A percentile compares a stretch with the other conserved stretches of the same genome.
Evolutionary conservation across 2,329 filamentous ascomycete species (phyloP).

Genomic region (Phaeophleospora eucalypticola): DNA sequence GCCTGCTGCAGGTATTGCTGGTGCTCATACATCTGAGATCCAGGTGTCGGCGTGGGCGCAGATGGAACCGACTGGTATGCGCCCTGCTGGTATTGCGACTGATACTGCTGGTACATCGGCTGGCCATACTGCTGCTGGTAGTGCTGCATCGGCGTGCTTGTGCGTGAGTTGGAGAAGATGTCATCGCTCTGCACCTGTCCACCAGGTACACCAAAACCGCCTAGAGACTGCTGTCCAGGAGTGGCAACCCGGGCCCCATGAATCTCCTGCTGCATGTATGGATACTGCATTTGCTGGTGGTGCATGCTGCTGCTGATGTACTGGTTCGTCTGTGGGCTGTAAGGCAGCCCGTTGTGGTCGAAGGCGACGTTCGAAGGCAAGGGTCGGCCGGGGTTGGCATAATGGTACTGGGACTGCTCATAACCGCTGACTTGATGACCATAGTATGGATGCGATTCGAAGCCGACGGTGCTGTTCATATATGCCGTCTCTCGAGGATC

Average conservation of each 20-base stretch:
- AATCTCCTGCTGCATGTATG: slow-evolving; percentile 28
- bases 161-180: slow-evolving; percentile 27
- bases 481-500: slow-evolving; percentile 19
- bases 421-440: slow-evolving; percentile 25
- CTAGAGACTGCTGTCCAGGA: slow-evolving; percentile 27
- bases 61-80: slow-evolving; percentile 15
- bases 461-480: slow-evolving; percentile 27
- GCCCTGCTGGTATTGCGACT: slow-evolving; percentile 18
- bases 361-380: slow-evolving; percentile 30
- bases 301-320: slow-evolving; percentile 23
- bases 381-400: slow-evolving; percentile 26
- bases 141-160: slow-evolving; percentile 29
- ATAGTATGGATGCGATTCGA: slow-evolving; percentile 32
- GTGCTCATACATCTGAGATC: slow-evolving; percentile 28
- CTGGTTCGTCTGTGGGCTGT: slow-evolving; percentile 26
- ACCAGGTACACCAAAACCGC: slow-evolving; percentile 32
- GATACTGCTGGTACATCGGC: slow-evolving; percentile 24
- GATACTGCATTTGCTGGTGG: slow-evolving; percentile 21
- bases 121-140: slow-evolving; percentile 26
- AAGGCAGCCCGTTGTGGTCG: slow-evolving; percentile 26
- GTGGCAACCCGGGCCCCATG: slow-evolving; percentile 26
- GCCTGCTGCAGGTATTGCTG: slow-evolving; percentile 28
- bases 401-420: slow-evolving; percentile 29
- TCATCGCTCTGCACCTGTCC: slow-evolving; percentile 25
- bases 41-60: slow-evolving; percentile 19